phyloP scores from a whole-genome alignment of 306 rosid species.

The Corylus americana region DNA sequence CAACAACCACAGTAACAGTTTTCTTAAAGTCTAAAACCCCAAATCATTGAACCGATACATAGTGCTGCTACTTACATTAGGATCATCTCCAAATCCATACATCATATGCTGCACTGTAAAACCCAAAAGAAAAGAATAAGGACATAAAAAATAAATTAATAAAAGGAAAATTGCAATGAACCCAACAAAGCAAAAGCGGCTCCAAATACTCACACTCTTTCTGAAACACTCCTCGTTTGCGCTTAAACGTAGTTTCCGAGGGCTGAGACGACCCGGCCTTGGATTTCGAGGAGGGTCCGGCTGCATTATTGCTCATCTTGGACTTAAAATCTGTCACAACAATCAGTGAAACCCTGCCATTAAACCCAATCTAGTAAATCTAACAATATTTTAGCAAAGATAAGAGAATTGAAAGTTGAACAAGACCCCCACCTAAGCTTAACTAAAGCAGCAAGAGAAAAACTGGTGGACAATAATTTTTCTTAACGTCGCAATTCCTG shows the following conservation, averaged over 20 bases:
- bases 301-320: conserved; percentile 56
- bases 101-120: conserved; percentile 91
- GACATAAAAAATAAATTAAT: no score
- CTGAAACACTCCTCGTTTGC: conserved; percentile 87
- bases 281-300: conserved; percentile 65
- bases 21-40: neutral
- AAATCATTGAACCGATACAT: neutral
- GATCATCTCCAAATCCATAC: conserved; percentile 96
- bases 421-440: neutral
- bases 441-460: neutral
- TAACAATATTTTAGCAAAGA: neutral
- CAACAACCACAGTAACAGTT: neutral
- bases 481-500: neutral
- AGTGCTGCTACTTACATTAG: conserved; percentile 55
- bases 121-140: conserved; percentile 13
- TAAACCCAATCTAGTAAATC: neutral
- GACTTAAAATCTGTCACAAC: neutral
- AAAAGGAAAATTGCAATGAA: neutral
- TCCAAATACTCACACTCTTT: conserved; percentile 58
- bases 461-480: neutral
- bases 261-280: conserved; percentile 73
- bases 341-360: neutral
- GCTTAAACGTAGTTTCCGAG: conserved; percentile 77
- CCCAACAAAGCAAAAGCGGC: neutral
- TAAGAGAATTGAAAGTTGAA: neutral